phyloP scores from a whole-genome alignment of 495 filamentous ascomycete species.

The Xylaria grammica region DNA sequence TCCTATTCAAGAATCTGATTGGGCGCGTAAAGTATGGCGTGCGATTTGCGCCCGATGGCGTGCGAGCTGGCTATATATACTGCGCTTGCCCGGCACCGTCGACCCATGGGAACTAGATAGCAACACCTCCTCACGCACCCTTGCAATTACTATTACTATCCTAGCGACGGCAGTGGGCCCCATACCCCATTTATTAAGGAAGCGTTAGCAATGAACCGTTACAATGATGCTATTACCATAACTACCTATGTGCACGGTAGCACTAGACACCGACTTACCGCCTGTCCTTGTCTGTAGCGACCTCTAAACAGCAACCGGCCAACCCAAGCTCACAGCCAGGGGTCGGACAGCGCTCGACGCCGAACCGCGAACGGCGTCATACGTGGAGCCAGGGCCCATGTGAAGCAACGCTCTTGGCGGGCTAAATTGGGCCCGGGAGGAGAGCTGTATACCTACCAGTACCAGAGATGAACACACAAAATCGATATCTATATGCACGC shows the following conservation, averaged over 20 bases:
- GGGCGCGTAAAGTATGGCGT: not conserved
- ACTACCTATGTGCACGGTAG: not conserved
- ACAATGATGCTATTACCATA: not conserved
- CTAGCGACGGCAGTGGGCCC: not conserved
- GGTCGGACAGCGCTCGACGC: slow-evolving; percentile 1
- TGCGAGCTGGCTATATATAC: slow-evolving; percentile 2
- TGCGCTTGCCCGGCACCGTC: too few species aligned
- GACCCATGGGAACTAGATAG: not conserved
- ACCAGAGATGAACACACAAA: too few species aligned
- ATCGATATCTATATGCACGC: too few species aligned
- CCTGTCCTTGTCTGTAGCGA: too few species aligned
- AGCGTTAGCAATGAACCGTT: slow-evolving; percentile 1
- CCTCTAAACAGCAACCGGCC: not conserved
- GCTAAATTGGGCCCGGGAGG: too few species aligned
- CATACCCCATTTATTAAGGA: not conserved
- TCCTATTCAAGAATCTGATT: slow-evolving; percentile 13
- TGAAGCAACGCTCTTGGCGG: not conserved
- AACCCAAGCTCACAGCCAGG: not conserved
- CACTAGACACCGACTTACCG: not conserved
- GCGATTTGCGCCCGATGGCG: too few species aligned
- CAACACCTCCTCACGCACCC: not conserved
- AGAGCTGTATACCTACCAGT: not conserved
- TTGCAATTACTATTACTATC: too few species aligned
- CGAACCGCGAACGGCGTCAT: not conserved
- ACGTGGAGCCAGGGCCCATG: not conserved